Conservation (phyloP, 805 yeast species). For the Metschnikowia orientalis region DNA sequence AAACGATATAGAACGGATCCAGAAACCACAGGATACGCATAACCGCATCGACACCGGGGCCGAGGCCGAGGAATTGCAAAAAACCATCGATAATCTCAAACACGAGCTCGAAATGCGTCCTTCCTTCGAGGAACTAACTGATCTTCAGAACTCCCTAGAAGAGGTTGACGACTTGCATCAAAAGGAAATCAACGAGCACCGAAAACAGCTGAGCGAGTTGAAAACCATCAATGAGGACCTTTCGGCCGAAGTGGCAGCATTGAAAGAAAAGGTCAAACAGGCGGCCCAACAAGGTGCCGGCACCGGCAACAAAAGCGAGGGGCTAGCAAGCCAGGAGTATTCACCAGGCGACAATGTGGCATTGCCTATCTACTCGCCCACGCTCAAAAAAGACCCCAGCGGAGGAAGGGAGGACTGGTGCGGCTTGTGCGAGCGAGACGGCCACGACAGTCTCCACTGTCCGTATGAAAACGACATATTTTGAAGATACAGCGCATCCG, state of each 20-base stretch:
- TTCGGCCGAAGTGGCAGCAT: no score
- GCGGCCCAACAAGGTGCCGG: no score
- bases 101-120: constrained; percentile 38
- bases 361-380: constrained; percentile 50
- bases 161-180: constrained; percentile 40
- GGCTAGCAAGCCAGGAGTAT: no score
- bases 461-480: constrained; percentile 71
- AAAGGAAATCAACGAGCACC: constrained; percentile 27
- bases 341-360: no score
- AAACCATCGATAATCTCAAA: constrained; percentile 24
- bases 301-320: no score
- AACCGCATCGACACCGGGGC: no score
- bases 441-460: constrained; percentile 84
- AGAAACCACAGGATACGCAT: no score
- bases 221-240: no score
- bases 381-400: constrained; percentile 53
- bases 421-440: constrained; percentile 85
- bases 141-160: constrained; percentile 40
- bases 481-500: no score
- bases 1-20: no score
- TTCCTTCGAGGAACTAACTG: constrained; percentile 38
- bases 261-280: no score
- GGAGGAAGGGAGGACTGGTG: constrained; percentile 83
- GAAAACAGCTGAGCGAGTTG: no score
- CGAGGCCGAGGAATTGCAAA: constrained; percentile 3